Conservation (phyloP, 2,329 filamentous ascomycete genomes). For the Neoscytalidium dimidiatum region DNA sequence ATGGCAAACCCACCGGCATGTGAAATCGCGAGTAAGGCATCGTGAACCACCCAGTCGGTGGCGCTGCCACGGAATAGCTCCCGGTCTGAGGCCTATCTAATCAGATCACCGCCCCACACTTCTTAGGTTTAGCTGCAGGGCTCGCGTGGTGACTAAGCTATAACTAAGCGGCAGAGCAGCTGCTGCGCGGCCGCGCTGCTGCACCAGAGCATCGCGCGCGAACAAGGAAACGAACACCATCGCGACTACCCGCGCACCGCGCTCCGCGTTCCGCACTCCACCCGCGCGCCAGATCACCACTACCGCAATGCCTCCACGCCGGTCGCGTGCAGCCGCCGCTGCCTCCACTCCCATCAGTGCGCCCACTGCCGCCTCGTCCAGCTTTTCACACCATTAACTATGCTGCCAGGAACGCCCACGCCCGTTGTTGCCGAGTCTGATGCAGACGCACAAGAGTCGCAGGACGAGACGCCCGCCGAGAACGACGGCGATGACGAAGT, state of each 20-base stretch:
- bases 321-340: slow-evolving; percentile 19
- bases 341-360: slow-evolving; percentile 13
- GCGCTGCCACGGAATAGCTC: neutral
- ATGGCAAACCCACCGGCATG: slow-evolving; percentile 2
- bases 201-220: slow-evolving; percentile 5
- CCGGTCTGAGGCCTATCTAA: neutral
- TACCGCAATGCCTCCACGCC: slow-evolving; percentile 16
- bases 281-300: neutral
- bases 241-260: neutral
- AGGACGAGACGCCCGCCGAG: slow-evolving; percentile 33
- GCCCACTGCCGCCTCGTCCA: neutral
- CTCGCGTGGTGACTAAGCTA: neutral
- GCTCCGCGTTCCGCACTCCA: neutral
- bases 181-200: neutral
- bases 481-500: slow-evolving; percentile 41
- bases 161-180: neutral
- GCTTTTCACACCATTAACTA: neutral
- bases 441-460: slow-evolving; percentile 29
- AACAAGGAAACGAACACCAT: neutral
- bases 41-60: slow-evolving; percentile 1
- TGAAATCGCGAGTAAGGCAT: slow-evolving; percentile 6
- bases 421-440: slow-evolving; percentile 25
- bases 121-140: neutral
- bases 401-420: slow-evolving; percentile 32
- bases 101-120: neutral